phyloP scores from a whole-genome alignment of 805 yeast species.

The Candida broadrunensis region DNA sequence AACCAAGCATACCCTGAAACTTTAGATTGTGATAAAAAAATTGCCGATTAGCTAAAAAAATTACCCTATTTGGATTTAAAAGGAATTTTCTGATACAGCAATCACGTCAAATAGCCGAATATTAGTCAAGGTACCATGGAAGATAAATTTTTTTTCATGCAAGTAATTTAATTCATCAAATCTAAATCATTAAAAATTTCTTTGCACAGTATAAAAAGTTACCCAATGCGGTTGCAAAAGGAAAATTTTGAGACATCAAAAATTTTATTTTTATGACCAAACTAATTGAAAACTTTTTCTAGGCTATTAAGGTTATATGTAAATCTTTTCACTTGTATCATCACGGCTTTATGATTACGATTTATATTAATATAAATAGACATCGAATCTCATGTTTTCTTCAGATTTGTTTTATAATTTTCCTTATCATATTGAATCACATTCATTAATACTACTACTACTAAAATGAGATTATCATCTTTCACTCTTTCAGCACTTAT shows the following conservation, averaged over 20 bases:
- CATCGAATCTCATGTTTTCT: too few species aligned
- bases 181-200: too few species aligned
- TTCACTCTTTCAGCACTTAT: background rate
- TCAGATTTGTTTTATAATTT: background rate
- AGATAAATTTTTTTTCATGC: too few species aligned
- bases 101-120: too few species aligned
- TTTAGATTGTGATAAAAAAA: too few species aligned
- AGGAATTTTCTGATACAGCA: background rate
- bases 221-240: background rate
- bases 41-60: too few species aligned
- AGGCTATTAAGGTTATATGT: background rate
- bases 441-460: background rate
- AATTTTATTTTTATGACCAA: too few species aligned
- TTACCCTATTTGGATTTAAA: background rate
- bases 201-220: background rate
- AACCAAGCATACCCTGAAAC: too few species aligned
- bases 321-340: background rate
- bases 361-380: too few species aligned
- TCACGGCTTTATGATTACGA: background rate
- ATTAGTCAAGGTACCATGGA: too few species aligned
- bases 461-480: background rate
- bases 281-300: too few species aligned
- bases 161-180: too few species aligned
- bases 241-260: background rate
- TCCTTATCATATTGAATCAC: background rate